These are phyloP conservation scores for Nothophytophthora sp. DNA, from an alignment of 352 stramenopile genomes.

Conservation along the genomic window DNA sequence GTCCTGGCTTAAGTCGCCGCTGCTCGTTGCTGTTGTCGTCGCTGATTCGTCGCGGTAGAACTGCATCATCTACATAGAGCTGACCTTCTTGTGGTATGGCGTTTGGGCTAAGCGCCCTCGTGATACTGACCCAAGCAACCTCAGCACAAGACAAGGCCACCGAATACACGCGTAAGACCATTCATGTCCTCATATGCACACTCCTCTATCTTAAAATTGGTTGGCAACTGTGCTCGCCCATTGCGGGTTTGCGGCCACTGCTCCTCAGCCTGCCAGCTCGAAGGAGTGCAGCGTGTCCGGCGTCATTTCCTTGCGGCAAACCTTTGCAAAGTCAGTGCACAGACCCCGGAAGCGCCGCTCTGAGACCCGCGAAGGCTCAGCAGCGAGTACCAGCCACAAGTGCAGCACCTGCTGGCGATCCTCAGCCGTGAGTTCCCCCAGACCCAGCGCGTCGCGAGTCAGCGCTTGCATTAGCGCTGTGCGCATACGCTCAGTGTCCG, in stretches of 20 bases:
- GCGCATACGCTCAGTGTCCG: conserved; percentile 30
- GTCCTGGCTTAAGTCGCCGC: conserved; percentile 31
- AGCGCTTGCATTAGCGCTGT: conserved; percentile 35
- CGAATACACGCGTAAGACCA: too few relatives aligned
- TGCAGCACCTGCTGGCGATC: conserved; percentile 57
- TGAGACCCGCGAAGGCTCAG: conserved; percentile 48
- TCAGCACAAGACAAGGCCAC: too few relatives aligned
- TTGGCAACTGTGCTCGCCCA: too few relatives aligned
- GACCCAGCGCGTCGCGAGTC: conserved; percentile 36
- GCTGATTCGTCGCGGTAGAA: neutral
- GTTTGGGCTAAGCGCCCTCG: too few relatives aligned
- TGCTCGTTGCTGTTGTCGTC: neutral
- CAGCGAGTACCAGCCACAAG: conserved; percentile 57
- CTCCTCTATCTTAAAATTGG: conserved; percentile 1
- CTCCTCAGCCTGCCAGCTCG: conserved; percentile 33
- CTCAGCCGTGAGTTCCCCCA: conserved; percentile 33
- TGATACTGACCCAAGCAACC: too few relatives aligned
- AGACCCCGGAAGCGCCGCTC: conserved; percentile 64
- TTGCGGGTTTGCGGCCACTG: too few relatives aligned
- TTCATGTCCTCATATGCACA: neutral
- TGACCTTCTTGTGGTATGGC: too few relatives aligned
- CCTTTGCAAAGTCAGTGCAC: conserved; percentile 71
- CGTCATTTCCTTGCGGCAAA: conserved; percentile 71
- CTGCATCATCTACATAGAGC: conserved; percentile 12
- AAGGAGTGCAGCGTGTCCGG: conserved; percentile 55